Percentiles rank a stretch among this genome's conserved stretches.
Evolutionary conservation across 176 grass and related monocot genomes (phyloP).

Genomic region (Bromus sterilis): DNA sequence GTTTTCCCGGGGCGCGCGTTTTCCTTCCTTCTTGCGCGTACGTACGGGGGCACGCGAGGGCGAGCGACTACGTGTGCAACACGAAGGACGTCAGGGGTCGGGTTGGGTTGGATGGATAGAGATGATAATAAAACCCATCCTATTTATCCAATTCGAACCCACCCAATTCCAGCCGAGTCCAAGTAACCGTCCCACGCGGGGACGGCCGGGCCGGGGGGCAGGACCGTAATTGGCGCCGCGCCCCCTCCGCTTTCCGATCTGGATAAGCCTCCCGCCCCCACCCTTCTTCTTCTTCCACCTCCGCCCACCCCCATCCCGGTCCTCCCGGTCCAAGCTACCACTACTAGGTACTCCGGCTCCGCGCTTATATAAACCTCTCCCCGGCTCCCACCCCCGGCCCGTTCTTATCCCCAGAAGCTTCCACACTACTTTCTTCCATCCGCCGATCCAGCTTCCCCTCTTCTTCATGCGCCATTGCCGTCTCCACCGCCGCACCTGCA

Average conservation of each 20-base stretch:
- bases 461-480: constrained; percentile 31
- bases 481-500: constrained; percentile 1
- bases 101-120: background rate
- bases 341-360: background rate
- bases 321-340: background rate
- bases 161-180: background rate
- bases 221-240: background rate
- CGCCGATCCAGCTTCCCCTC: background rate
- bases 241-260: background rate
- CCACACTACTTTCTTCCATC: too few species aligned
- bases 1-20: background rate
- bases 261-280: constrained; percentile 33
- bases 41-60: background rate
- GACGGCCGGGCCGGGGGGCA: background rate
- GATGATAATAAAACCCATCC: background rate
- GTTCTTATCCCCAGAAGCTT: constrained; percentile 45
- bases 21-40: too few species aligned
- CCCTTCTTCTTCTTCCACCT: constrained; percentile 15
- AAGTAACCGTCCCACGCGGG: background rate
- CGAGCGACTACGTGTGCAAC: background rate
- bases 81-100: background rate
- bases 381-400: background rate
- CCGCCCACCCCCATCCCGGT: background rate
- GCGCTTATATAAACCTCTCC: background rate
- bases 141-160: background rate